These are phyloP conservation scores for Roridomyces roridus DNA, from an alignment of 768 basidiomycete genomes.

Conservation along the genomic window DNA sequence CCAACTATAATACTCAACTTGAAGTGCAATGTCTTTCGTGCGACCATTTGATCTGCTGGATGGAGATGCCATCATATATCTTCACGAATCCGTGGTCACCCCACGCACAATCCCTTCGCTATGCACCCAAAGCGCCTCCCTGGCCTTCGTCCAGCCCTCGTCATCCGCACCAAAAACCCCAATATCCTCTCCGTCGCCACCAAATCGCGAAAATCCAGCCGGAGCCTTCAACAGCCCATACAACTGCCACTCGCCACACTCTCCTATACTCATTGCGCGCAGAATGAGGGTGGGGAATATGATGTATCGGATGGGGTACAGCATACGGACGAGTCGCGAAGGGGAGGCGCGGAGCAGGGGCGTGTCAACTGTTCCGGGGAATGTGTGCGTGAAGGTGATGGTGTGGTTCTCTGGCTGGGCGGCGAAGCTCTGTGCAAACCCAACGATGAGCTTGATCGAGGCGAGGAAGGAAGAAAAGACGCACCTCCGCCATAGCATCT, in stretches of 20 bases:
- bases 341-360: constrained; percentile 4
- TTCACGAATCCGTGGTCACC: background rate
- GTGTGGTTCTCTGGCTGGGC: background rate
- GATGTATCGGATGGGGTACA: constrained; percentile 1
- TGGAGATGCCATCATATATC: too few species aligned
- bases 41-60: too few species aligned
- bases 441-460: background rate
- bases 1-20: too few species aligned
- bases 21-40: too few species aligned
- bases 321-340: background rate
- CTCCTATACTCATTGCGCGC: constrained; percentile 3
- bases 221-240: constrained; percentile 3
- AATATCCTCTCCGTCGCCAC: constrained; percentile 3
- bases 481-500: constrained; percentile 11
- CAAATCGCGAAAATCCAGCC: constrained; percentile 2
- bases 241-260: constrained; percentile 8
- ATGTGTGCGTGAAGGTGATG: constrained; percentile 2
- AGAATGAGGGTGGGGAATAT: background rate
- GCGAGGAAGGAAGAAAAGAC: background rate
- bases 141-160: background rate
- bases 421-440: background rate
- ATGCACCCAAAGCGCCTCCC: constrained; percentile 5
- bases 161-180: background rate
- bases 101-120: background rate
- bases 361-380: constrained; percentile 7